Conservation (phyloP, 176 grass and related monocot genomes). For the Triticum timopheevii region DNA sequence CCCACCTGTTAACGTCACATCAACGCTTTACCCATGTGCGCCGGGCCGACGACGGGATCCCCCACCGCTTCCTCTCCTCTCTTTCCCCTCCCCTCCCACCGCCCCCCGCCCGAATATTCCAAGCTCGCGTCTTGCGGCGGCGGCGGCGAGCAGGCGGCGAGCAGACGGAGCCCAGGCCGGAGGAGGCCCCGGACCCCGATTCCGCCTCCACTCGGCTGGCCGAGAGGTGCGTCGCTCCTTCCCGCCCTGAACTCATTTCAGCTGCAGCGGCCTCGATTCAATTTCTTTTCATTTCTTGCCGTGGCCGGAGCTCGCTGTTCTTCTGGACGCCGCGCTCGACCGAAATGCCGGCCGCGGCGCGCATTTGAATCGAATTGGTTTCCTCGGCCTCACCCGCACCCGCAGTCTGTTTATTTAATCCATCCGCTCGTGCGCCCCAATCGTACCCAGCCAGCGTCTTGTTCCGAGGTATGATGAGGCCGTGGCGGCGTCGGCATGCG, state of each 20-base stretch:
- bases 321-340: no score
- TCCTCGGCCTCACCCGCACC: no score
- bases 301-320: neutral
- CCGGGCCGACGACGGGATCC: neutral
- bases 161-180: neutral
- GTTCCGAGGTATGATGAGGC: no score
- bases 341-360: neutral
- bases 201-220: neutral
- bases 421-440: no score
- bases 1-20: neutral
- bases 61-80: slow-evolving; percentile 25
- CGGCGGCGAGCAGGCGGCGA: neutral
- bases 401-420: no score
- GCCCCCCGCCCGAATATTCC: slow-evolving; percentile 25
- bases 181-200: neutral
- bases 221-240: neutral
- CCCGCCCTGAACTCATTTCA: neutral
- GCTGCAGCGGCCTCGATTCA: neutral
- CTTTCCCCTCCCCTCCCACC: neutral
- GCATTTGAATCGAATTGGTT: neutral
- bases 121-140: slow-evolving; percentile 22
- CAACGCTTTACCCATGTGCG: neutral
- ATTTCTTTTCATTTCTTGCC: neutral
- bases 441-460: no score
- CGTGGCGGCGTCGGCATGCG: neutral